Evolutionary conservation across 2,329 filamentous ascomycete species (phyloP), one percentile per base, ranked within the genome.

Genomic region (Pseudocercospora pini-densiflorae): DNA sequence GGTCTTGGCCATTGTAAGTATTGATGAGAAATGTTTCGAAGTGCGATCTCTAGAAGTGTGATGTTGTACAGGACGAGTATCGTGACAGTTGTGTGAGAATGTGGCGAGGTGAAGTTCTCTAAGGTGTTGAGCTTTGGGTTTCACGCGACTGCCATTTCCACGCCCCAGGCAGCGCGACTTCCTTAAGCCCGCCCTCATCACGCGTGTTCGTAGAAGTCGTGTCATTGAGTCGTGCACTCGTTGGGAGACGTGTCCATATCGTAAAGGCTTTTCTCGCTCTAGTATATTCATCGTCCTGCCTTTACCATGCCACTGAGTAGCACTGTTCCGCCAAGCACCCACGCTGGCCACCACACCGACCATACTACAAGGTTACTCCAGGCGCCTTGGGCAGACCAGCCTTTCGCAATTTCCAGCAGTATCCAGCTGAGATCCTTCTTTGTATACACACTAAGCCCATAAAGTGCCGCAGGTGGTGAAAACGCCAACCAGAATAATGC

Each of bases 261-360:
- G 14, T 7, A n/a, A 40, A 40, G 36, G 36, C 36, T n/a, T 19
- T 43, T 2, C 40, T 43, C 5, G 21, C 21, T 6, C 23, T 16
- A 29, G n/a, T 7, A n/a, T 21, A 8, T 45, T 43, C 47, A 60
- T 64, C 36, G 59, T 40, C 45, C 36, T 45, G 63, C 63, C 12
- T 23, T 62, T 14, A 69, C 66, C 14, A 69, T 64, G 14, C 71
- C 71, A 31, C 73, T 72, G 65, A 68, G 70, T 10, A 73, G 65
- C 47, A 69, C 71, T 7, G 65, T 59, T 19, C 70, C 72, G 5
- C 70, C 73, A 5, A 77, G 59, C n/a, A 75, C 62, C 75, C 75
- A 77, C 23, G 72, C 76, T 14, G 76, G 76, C 75, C 74, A 77
- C 75, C 75, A 77, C 3, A 77, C 67, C 10, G 60, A 69, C 75